Conservation (phyloP, 148 eudicot species). For the Drosera capensis region DNA sequence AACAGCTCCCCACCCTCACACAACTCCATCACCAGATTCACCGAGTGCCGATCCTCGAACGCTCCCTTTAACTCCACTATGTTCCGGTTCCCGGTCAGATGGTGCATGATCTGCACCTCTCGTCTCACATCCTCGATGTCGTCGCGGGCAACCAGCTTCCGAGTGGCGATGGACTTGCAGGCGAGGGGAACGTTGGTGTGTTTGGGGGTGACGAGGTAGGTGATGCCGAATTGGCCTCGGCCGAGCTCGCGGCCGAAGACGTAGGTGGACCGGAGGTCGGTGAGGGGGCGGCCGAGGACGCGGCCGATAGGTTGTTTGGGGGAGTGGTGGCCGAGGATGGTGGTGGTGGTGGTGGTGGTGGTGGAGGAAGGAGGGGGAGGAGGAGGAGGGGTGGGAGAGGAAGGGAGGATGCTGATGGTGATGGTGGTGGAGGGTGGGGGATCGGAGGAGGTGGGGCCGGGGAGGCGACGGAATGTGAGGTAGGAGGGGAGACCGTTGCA, state of each 20-base stretch:
- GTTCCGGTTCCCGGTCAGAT: slow-evolving; percentile 79
- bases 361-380: slow-evolving; percentile 8
- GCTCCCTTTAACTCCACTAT: slow-evolving; percentile 76
- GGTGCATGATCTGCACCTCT: slow-evolving; percentile 95
- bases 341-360: too few relatives aligned
- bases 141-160: slow-evolving; percentile 54
- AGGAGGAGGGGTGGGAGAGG: too few relatives aligned
- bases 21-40: slow-evolving; percentile 78
- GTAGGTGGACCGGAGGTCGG: slow-evolving; percentile 57
- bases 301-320: too few relatives aligned
- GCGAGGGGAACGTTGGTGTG: slow-evolving; percentile 39
- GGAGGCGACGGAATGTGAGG: slow-evolving; percentile 17
- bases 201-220: slow-evolving; percentile 61
- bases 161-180: slow-evolving; percentile 81
- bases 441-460: slow-evolving; percentile 12
- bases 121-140: slow-evolving; percentile 81
- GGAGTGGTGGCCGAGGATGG: too few relatives aligned
- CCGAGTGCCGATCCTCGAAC: slow-evolving; percentile 71
- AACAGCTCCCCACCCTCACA: slow-evolving; percentile 94
- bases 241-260: slow-evolving; percentile 79
- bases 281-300: slow-evolving; percentile 74
- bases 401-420: slow-evolving; percentile 6
- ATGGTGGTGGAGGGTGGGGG: slow-evolving; percentile 9
- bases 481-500: slow-evolving; percentile 48
- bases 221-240: slow-evolving; percentile 88